Evolutionary conservation across 768 basidiomycete genomes (phyloP).

Genomic region (Auriscalpium microsporum): DNA sequence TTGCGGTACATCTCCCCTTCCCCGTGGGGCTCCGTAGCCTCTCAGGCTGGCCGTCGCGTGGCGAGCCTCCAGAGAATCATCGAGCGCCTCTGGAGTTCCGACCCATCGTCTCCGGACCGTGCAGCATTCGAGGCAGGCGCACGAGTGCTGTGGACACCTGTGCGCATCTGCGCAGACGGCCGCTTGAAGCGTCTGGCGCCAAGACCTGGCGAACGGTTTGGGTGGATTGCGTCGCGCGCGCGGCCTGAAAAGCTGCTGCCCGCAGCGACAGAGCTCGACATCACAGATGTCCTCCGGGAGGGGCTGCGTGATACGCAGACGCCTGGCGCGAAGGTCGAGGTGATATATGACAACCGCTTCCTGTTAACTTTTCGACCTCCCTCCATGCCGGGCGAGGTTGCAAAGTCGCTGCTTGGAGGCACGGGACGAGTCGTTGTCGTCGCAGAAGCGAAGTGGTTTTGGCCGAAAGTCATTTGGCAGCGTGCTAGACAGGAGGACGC

Average conservation of each 20-base stretch:
- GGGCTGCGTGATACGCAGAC: slow-evolving; percentile 2
- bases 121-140: slow-evolving; percentile 13
- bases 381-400: slow-evolving; percentile 33
- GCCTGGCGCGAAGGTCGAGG: slow-evolving; percentile 20
- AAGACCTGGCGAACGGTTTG: slow-evolving; percentile 24
- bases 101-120: slow-evolving; percentile 20
- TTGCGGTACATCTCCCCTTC: slow-evolving; percentile 64
- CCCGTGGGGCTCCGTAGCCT: slow-evolving; percentile 66
- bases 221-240: slow-evolving; percentile 57
- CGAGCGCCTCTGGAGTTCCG: slow-evolving; percentile 35
- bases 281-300: slow-evolving; percentile 27
- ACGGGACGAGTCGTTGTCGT: slow-evolving; percentile 25
- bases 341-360: slow-evolving; percentile 65
- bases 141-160: slow-evolving; percentile 11
- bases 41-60: slow-evolving; percentile 50
- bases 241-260: slow-evolving; percentile 30
- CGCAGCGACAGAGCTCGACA: slow-evolving; percentile 30
- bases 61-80: slow-evolving; percentile 40
- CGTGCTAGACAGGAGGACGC: slow-evolving; percentile 4
- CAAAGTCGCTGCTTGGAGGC: slow-evolving; percentile 12
- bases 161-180: slow-evolving; percentile 4
- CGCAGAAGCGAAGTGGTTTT: slow-evolving; percentile 36
- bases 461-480: slow-evolving; percentile 35
- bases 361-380: slow-evolving; percentile 37
- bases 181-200: background rate